A percentile compares a stretch with the other conserved stretches of the same genome.
Evolutionary conservation across 23 red algal genomes (phyloP).

Genomic region (Gracilaria caudata): DNA sequence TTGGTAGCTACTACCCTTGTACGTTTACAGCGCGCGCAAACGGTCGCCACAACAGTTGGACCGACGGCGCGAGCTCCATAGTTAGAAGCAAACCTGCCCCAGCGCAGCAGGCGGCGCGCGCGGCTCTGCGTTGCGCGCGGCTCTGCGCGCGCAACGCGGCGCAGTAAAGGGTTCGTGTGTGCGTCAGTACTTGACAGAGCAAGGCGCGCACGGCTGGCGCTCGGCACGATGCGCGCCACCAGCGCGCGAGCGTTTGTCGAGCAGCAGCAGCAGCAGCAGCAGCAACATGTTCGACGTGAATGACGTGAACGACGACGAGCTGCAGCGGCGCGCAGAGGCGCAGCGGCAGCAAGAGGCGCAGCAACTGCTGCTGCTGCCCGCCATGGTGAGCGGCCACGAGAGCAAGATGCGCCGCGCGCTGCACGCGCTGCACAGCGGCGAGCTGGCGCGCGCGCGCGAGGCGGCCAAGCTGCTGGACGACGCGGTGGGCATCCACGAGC

Average conservation of each 20-base stretch:
- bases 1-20: too few relatives aligned
- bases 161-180: neutral
- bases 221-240: neutral
- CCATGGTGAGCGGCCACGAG: neutral
- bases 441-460: neutral
- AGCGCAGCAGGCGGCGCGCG: too few relatives aligned
- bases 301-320: neutral
- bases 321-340: neutral
- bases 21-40: too few relatives aligned
- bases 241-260: neutral
- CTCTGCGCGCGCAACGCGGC: neutral
- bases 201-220: neutral
- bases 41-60: too few relatives aligned
- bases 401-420: slow-evolving; percentile 10
- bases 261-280: neutral
- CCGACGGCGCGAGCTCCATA: too few relatives aligned
- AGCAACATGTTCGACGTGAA: neutral
- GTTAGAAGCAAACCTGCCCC: too few relatives aligned
- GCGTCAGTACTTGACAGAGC: too few relatives aligned
- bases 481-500: slow-evolving; percentile 24
- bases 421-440: neutral
- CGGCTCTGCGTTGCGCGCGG: neutral
- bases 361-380: slow-evolving; percentile 13
- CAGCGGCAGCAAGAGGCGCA: neutral
- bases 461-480: slow-evolving; percentile 20